Evolutionary conservation across 2,329 filamentous ascomycete genomes (phyloP).

Genomic region (Fusarium zealandicum): DNA sequence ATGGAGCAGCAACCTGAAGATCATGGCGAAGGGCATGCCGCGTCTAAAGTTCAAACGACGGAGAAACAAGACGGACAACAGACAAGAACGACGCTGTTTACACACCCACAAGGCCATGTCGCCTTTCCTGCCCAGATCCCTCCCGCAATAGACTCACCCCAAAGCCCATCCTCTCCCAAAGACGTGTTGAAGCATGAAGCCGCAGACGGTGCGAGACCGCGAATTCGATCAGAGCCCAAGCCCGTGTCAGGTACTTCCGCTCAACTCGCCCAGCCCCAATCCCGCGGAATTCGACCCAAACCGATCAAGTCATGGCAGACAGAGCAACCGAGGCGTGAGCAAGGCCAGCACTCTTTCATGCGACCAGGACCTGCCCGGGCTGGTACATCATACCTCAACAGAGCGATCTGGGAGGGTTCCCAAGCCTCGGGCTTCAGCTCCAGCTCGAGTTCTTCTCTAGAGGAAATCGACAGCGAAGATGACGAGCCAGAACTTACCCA

Average conservation of each 20-base stretch:
- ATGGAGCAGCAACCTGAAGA: conserved; percentile 21
- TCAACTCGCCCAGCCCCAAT: conserved; percentile 3
- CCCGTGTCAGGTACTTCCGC: not conserved
- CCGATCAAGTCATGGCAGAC: conserved; percentile 35
- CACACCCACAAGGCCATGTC: conserved; percentile 17
- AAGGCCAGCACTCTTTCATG: conserved; percentile 15
- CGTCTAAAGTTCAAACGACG: conserved; percentile 10
- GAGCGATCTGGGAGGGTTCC: conserved; percentile 24
- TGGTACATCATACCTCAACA: conserved; percentile 34
- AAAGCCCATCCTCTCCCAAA: conserved; percentile 22
- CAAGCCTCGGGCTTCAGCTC: conserved; percentile 6
- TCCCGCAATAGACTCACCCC: conserved; percentile 17
- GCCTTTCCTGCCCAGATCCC: conserved; percentile 25
- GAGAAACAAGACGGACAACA: conserved; percentile 14
- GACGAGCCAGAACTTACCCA: not conserved
- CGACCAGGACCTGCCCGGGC: conserved; percentile 31
- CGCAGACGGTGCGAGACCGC: not conserved
- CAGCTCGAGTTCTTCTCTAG: conserved; percentile 19
- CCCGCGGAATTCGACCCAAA: conserved; percentile 17
- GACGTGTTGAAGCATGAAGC: conserved; percentile 2
- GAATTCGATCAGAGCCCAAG: conserved; percentile 8
- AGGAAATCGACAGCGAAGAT: conserved; percentile 10
- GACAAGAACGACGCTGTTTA: conserved; percentile 19
- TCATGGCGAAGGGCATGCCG: conserved; percentile 3
- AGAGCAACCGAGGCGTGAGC: conserved; percentile 23